phyloP scores from a whole-genome alignment of 108 stramenopile species.

The Fistulifera pelliculosa region DNA sequence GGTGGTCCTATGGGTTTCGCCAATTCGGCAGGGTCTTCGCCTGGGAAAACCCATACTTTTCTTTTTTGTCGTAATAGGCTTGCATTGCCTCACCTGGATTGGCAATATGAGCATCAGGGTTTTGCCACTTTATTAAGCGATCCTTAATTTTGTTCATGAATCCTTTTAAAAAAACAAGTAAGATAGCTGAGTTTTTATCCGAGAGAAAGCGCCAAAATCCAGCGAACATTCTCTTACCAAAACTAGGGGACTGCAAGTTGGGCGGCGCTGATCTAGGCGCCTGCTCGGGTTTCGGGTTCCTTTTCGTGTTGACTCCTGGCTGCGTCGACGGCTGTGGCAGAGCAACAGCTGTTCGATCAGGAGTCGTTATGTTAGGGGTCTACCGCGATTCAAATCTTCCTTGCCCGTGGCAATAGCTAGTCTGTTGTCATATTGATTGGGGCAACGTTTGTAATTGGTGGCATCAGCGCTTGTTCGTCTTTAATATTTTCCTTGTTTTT shows the following conservation, averaged over 20 bases:
- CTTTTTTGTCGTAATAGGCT: slow-evolving; percentile 64
- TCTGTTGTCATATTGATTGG: too few relatives aligned
- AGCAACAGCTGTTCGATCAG: too few relatives aligned
- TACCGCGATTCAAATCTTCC: too few relatives aligned
- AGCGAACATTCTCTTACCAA: not conserved
- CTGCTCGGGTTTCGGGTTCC: too few relatives aligned
- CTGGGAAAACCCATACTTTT: slow-evolving; percentile 74
- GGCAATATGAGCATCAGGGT: slow-evolving; percentile 68
- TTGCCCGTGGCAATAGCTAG: too few relatives aligned
- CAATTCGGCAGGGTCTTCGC: slow-evolving; percentile 63
- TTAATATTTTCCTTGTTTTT: too few relatives aligned
- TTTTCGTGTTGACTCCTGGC: too few relatives aligned
- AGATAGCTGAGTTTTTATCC: too few relatives aligned
- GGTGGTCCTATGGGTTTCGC: slow-evolving; percentile 73
- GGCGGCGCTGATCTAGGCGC: slow-evolving; percentile 11
- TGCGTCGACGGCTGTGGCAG: too few relatives aligned
- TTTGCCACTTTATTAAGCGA: slow-evolving; percentile 54
- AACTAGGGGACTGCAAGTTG: not conserved
- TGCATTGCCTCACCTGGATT: slow-evolving; percentile 62
- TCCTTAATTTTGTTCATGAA: slow-evolving; percentile 21
- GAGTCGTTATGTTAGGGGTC: too few relatives aligned
- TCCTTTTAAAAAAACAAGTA: not conserved
- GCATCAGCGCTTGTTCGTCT: too few relatives aligned
- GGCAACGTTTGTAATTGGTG: too few relatives aligned
- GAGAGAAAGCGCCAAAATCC: not conserved